Evolutionary conservation across 1,284 basidiomycete genomes (phyloP), one percentile per base, ranked within the genome.

Genomic region (Puccinia horiana): DNA sequence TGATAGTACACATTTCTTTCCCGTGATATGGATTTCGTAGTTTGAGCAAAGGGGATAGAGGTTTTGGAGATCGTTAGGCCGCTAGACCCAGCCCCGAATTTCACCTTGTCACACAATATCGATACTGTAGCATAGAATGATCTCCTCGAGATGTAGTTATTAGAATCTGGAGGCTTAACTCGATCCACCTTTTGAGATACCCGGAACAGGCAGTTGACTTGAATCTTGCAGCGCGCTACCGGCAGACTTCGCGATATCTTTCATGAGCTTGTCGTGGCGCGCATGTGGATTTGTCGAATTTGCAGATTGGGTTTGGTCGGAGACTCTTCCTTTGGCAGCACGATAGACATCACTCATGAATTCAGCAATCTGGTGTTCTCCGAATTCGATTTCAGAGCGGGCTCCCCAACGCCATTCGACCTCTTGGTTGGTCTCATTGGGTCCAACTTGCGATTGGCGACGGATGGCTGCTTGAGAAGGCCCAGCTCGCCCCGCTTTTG

Each of bases 361-460:
- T 44, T 76, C 73, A n/a, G 81, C 81, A 54, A 82, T 82, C 42
- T 74, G 70, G 12, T 67, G 37, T 47, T 82, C 73, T 0, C 81
- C 81, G 65, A 82, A 82, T 65, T 82, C 81, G 35, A 82, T 70
- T 58, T 82, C 81, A 6, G 81, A 63, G 40, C 81, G 72, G n/a
- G 81, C 73, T 5, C 81, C 81, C 81, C 81, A 82, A 52, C 49
- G 73, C 81, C 81, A 82, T 70, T 76, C 81, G 23, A 67, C 23
- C 26, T 76, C 56, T 26, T 76, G 42, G n/a, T 63, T 81, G 4
- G 29, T 32, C 20, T 76, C 81, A 32, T 42, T 74, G 23, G 56
- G 58, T 18, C 23, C 67, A 0, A 52, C 26, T 63, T 81, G 80
- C 29, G 80, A 81, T 75, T 81, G 80, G 23, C 80, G 80, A 26